These are phyloP conservation scores for Dothideomycetidae sp. DNA, from an alignment of 2,329 filamentous ascomycete species.

Conservation along the genomic window DNA sequence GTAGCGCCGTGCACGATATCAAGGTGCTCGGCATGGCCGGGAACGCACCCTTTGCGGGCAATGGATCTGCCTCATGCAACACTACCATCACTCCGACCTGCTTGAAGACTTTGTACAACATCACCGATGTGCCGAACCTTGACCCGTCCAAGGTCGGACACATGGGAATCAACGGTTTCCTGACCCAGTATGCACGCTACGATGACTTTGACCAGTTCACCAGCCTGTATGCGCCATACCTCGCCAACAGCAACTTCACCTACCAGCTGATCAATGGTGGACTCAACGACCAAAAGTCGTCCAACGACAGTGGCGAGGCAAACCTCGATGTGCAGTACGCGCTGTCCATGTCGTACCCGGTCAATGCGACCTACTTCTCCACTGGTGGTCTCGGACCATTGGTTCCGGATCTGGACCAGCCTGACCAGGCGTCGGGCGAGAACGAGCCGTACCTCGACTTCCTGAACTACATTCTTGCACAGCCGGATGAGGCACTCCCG, in stretches of 20 bases:
- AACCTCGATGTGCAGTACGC: slow-evolving; percentile 50
- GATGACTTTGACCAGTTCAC: slow-evolving; percentile 26
- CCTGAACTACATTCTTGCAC: slow-evolving; percentile 41
- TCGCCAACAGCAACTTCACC: slow-evolving; percentile 37
- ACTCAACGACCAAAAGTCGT: slow-evolving; percentile 29
- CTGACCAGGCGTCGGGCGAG: slow-evolving; percentile 36
- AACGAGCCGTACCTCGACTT: slow-evolving; percentile 56
- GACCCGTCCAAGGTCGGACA: slow-evolving; percentile 9
- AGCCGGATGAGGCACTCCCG: slow-evolving; percentile 40
- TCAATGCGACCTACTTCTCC: slow-evolving; percentile 41
- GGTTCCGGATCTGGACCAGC: slow-evolving; percentile 30
- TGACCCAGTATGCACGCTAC: slow-evolving; percentile 33
- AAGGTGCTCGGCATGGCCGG: slow-evolving; percentile 6
- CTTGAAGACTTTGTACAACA: slow-evolving; percentile 36
- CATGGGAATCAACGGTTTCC: slow-evolving; percentile 29
- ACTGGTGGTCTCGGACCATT: slow-evolving; percentile 42
- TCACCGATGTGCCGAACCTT: slow-evolving; percentile 22
- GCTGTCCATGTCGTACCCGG: slow-evolving; percentile 36
- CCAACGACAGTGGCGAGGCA: slow-evolving; percentile 37
- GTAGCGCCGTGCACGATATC: slow-evolving; percentile 27
- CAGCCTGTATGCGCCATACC: slow-evolving; percentile 12
- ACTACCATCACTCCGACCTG: slow-evolving; percentile 39
- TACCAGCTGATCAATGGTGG: slow-evolving; percentile 43
- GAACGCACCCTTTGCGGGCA: slow-evolving; percentile 1
- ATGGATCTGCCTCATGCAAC: slow-evolving; percentile 29